These are phyloP conservation scores for Heterobasidion irregulare DNA, from an alignment of 1,284 basidiomycete species.

Conservation along the genomic window DNA sequence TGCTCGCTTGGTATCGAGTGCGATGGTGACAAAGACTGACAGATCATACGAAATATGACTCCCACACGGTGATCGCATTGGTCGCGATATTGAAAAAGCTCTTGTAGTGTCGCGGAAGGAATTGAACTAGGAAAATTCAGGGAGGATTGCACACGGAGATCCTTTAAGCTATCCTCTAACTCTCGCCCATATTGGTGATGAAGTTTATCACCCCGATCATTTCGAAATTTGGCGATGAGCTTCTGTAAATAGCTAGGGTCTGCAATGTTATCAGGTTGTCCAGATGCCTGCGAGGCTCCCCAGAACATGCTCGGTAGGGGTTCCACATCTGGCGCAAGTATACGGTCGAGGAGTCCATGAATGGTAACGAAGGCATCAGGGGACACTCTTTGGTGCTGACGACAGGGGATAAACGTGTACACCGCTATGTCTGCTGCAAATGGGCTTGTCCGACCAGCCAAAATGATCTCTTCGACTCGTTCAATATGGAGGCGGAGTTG, in stretches of 20 bases:
- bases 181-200: background rate
- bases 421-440: background rate
- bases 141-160: background rate
- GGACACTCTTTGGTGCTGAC: background rate
- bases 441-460: background rate
- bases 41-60: background rate
- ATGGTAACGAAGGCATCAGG: background rate
- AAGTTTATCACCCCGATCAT: no score
- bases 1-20: background rate
- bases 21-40: background rate
- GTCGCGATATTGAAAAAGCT: background rate
- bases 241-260: no score
- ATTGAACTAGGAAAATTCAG: background rate
- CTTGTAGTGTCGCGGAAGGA: background rate
- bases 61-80: background rate
- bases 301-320: background rate
- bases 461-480: background rate
- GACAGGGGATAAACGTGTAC: background rate
- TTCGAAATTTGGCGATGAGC: no score
- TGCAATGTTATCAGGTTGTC: background rate
- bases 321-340: background rate
- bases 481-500: background rate
- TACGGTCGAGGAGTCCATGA: background rate
- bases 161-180: background rate
- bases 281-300: background rate